Conservation (phyloP, 345 rosid genomes). For the Boechera retrofracta region DNA sequence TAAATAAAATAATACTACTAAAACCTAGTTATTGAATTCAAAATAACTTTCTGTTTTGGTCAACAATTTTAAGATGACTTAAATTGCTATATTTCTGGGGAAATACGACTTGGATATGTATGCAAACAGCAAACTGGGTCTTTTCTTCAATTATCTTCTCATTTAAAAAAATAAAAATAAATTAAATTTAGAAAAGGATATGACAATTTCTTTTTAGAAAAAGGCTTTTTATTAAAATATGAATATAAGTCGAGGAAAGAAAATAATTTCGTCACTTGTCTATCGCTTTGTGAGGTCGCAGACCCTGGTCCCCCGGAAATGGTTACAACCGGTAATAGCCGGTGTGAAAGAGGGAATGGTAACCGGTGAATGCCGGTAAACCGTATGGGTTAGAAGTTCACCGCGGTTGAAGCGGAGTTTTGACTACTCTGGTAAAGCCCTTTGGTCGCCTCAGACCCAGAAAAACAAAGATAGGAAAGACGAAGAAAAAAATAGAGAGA, state of each 20-base stretch:
- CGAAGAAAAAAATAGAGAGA: constrained; percentile 20
- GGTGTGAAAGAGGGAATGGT: constrained; percentile 36
- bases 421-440: constrained; percentile 73
- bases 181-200: constrained; percentile 3
- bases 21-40: not conserved
- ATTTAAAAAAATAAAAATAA: not conserved
- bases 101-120: constrained; percentile 1
- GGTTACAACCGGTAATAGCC: constrained; percentile 50
- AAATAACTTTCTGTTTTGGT: not conserved
- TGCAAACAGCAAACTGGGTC: no score
- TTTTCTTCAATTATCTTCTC: not conserved
- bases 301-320: constrained; percentile 51
- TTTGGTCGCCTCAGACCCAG: constrained; percentile 48
- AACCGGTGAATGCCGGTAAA: constrained; percentile 61
- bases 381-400: constrained; percentile 69
- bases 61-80: not conserved
- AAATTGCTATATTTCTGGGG: constrained; percentile 10
- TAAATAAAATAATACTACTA: not conserved
- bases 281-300: constrained; percentile 43
- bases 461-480: constrained; percentile 41
- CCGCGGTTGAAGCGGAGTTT: constrained; percentile 66
- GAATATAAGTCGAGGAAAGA: constrained; percentile 20
- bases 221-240: not conserved
- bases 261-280: constrained; percentile 35
- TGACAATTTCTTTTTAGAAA: not conserved